phyloP scores from a whole-genome alignment of 768 basidiomycete species.

The Cyclocybe aegerita region DNA sequence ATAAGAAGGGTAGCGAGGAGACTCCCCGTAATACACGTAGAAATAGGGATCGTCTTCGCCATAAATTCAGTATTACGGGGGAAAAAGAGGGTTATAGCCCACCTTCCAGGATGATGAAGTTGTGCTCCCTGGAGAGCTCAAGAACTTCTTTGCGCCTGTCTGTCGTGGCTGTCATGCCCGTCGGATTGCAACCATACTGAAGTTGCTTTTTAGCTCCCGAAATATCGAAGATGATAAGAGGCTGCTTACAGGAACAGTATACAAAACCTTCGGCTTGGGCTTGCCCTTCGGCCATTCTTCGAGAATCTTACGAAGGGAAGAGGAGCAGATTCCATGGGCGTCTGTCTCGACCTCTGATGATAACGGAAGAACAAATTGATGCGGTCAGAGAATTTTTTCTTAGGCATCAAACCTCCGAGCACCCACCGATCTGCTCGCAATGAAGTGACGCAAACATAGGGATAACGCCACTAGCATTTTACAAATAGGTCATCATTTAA shows the following conservation, averaged over 20 bases:
- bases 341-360: slow-evolving; percentile 79
- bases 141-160: slow-evolving; percentile 74
- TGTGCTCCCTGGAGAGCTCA: slow-evolving; percentile 65
- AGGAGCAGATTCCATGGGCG: slow-evolving; percentile 62
- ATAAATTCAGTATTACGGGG: not conserved
- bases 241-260: slow-evolving; percentile 69
- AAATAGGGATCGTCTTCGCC: slow-evolving; percentile 62
- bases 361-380: slow-evolving; percentile 1
- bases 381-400: slow-evolving; percentile 5
- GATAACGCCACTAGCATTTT: slow-evolving; percentile 53
- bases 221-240: not conserved
- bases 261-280: slow-evolving; percentile 74
- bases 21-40: slow-evolving; percentile 71
- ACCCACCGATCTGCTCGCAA: slow-evolving; percentile 59
- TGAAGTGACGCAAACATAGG: slow-evolving; percentile 60
- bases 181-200: slow-evolving; percentile 86
- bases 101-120: slow-evolving; percentile 88
- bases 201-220: not conserved
- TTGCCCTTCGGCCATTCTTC: slow-evolving; percentile 74
- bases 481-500: too few relatives aligned
- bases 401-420: not conserved
- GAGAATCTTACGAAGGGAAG: slow-evolving; percentile 59
- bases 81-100: slow-evolving; percentile 11
- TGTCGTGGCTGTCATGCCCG: slow-evolving; percentile 72
- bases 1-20: slow-evolving; percentile 70